phyloP scores from a whole-genome alignment of 116 monocot genomes.

The Dioscorea cayenensis region DNA sequence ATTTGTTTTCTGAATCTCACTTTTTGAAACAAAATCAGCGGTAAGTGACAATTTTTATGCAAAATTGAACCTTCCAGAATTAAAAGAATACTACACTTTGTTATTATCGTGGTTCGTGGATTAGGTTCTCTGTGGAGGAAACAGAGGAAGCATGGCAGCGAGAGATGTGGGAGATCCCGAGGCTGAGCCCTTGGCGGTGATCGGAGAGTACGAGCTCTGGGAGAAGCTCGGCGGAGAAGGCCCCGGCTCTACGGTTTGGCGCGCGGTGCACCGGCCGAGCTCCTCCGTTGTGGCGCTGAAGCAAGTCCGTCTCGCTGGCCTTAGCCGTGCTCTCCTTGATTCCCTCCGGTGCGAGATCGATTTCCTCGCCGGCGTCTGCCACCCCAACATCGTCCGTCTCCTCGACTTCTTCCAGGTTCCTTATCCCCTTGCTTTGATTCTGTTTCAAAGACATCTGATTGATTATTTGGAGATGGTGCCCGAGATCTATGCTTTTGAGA shows the following conservation, averaged over 20 bases:
- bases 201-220: constrained; percentile 20
- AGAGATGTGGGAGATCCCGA: not conserved
- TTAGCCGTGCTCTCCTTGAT: constrained; percentile 19
- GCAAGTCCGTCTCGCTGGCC: constrained; percentile 30
- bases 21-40: too few species aligned
- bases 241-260: constrained; percentile 17
- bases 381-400: constrained; percentile 59
- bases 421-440: not conserved
- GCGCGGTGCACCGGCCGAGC: constrained; percentile 17
- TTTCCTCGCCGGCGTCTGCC: constrained; percentile 37
- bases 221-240: constrained; percentile 13
- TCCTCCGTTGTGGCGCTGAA: constrained; percentile 33
- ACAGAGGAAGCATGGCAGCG: not conserved
- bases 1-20: too few species aligned
- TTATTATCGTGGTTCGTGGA: too few species aligned
- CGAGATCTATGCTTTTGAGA: too few species aligned
- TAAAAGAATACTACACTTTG: too few species aligned
- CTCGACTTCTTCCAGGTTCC: constrained; percentile 39
- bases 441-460: not conserved
- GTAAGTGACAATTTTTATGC: too few species aligned
- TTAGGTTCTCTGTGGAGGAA: not conserved
- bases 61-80: too few species aligned
- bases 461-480: too few species aligned
- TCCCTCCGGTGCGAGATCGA: constrained; percentile 40
- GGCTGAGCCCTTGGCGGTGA: not conserved